Percentiles rank a stretch among this genome's conserved stretches.
These are phyloP conservation scores for Yamadazyma atmosphaerica DNA, from an alignment of 1,139 yeast species.

Conservation along the genomic window DNA sequence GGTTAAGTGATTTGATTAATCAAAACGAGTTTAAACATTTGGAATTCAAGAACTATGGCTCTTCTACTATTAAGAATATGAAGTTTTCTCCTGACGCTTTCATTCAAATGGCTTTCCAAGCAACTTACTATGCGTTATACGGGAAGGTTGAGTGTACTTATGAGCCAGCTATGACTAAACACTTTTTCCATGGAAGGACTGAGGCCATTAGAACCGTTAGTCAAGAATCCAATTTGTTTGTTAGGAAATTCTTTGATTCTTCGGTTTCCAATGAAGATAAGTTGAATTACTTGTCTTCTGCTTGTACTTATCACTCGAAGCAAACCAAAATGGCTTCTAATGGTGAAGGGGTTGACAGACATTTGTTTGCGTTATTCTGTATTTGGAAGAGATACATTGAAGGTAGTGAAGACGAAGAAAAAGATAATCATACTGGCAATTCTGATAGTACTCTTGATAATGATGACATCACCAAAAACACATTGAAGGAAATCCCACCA, in stretches of 20 bases:
- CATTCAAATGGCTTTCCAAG: constrained; percentile 92
- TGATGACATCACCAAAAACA: constrained; percentile 13
- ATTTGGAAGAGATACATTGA: constrained; percentile 79
- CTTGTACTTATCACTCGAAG: constrained; percentile 68
- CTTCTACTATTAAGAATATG: constrained; percentile 76
- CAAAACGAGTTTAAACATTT: constrained; percentile 86
- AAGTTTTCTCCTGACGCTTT: constrained; percentile 94
- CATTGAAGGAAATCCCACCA: constrained; percentile 29
- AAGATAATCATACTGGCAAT: constrained; percentile 19
- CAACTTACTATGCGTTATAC: constrained; percentile 86
- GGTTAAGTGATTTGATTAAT: constrained; percentile 81
- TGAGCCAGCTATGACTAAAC: constrained; percentile 95
- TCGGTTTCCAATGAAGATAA: constrained; percentile 59
- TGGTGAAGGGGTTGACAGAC: constrained; percentile 90
- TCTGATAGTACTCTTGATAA: constrained; percentile 27
- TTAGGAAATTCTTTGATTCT: constrained; percentile 80
- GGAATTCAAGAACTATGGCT: constrained; percentile 76
- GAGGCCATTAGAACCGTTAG: constrained; percentile 89
- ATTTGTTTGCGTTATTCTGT: constrained; percentile 81
- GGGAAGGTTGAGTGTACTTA: constrained; percentile 93
- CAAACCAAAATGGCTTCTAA: constrained; percentile 68
- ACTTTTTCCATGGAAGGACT: constrained; percentile 84
- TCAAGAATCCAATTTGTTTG: constrained; percentile 76
- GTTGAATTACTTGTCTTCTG: constrained; percentile 58
- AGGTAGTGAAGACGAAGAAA: constrained; percentile 22